A percentile compares a stretch with the other conserved stretches of the same genome.
phyloP scores from a whole-genome alignment of 257 asterid genomes.

The Petrea volubilis region DNA sequence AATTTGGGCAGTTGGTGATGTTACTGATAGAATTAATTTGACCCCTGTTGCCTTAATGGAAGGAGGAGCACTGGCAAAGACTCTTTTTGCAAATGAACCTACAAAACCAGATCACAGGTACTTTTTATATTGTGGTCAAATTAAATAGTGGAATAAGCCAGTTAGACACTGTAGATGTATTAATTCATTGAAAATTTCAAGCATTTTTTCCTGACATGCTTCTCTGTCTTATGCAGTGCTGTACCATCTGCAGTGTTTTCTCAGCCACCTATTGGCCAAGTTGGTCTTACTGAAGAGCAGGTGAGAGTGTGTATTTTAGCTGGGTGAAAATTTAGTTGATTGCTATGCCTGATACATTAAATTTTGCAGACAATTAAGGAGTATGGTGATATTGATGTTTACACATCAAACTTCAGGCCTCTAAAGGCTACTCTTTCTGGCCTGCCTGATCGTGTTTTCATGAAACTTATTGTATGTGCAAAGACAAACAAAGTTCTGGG shows the following conservation, averaged over 20 bases:
- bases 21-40: constrained; percentile 91
- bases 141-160: not conserved
- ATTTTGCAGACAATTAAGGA: constrained; percentile 62
- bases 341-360: constrained; percentile 21
- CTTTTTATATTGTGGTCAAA: constrained; percentile 7
- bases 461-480: constrained; percentile 88
- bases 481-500: constrained; percentile 86
- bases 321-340: constrained; percentile 14
- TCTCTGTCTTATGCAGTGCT: constrained; percentile 51
- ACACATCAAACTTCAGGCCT: constrained; percentile 83
- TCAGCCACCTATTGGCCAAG: constrained; percentile 96
- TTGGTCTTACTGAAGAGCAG: constrained; percentile 94
- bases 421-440: constrained; percentile 96
- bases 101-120: constrained; percentile 88
- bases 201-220: constrained; percentile 3
- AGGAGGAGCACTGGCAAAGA: constrained; percentile 96
- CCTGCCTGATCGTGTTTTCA: constrained; percentile 84
- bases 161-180: not conserved
- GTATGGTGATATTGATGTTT: constrained; percentile 82
- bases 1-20: constrained; percentile 99
- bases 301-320: constrained; percentile 34
- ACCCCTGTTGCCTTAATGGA: constrained; percentile 99
- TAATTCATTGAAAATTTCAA: not conserved
- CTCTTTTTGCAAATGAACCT: constrained; percentile 76
- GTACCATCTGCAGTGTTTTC: constrained; percentile 94